Evolutionary conservation across 345 rosid species (phyloP), one percentile per base, ranked within the genome.

Genomic region (Angophora floribunda): DNA sequence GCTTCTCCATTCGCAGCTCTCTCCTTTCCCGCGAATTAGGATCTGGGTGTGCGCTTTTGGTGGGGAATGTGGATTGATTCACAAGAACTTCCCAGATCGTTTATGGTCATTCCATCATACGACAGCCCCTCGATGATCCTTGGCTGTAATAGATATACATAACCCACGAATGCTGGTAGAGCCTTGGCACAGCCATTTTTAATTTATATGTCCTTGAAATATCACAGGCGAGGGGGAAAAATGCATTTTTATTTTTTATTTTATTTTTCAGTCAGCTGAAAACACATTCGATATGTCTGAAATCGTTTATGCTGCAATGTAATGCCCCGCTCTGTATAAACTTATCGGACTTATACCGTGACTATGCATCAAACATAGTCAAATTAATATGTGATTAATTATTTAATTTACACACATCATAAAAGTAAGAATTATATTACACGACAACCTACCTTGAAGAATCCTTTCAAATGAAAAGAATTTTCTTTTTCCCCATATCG

Each of bases 1-100:
- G 87, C 51, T 92, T 92, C 93, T 90, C 93, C 98, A 95, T 95
- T 88, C 10, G 28, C 28, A 75, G 28, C 21, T 75, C 84, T 19
- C 30, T 28, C 67, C 19, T 41, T 75, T 21, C 84, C 49, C 49
- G 41, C 84, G 7, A 75, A 41, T 75, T 11, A 12, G 49, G 84
- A 75, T 36, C 84, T 75, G 84, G 84, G 84, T 75, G 24, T 6
- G 49, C 84, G 49, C 26, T 36, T 1, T 75, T 41, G 11, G 26
- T 41, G 49, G 49, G 13, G 44, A 75, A 75, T 22, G 49, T 75
- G 49, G 22, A 75, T 75, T 28, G 82, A 70, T 75, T 19, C 49
- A 4, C 13, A 0, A 75, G 82, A 75, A 32, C 21, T 36, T 70
- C 80, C 45, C 24, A 70, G 41, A 32, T 32, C 5, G 45, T 17